Percentiles rank a stretch among this genome's conserved stretches.
These are phyloP conservation scores for Cytospora piceicola DNA, from an alignment of 2,329 filamentous ascomycete genomes.

Conservation along the genomic window DNA sequence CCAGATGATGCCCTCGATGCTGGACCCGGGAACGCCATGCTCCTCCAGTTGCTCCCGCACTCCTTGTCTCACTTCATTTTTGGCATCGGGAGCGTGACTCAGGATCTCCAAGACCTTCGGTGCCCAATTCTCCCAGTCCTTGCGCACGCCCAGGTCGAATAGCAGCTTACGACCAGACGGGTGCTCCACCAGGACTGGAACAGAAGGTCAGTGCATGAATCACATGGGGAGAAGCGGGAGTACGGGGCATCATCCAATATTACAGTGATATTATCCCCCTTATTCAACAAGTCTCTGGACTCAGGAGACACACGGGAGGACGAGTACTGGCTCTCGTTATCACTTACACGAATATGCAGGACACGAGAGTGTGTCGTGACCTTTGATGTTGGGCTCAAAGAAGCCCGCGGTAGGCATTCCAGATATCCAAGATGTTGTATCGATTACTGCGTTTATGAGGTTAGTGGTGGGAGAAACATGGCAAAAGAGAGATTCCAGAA, in stretches of 20 bases:
- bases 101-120: neutral
- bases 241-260: too few relatives aligned
- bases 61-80: constrained; percentile 46
- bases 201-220: too few relatives aligned
- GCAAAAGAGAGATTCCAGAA: neutral
- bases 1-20: constrained; percentile 36
- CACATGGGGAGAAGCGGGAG: too few relatives aligned
- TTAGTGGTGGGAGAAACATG: neutral
- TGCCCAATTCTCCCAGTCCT: constrained; percentile 48
- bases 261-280: too few relatives aligned
- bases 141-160: constrained; percentile 45
- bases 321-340: too few relatives aligned
- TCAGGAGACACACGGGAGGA: too few relatives aligned
- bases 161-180: constrained; percentile 37
- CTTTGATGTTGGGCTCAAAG: constrained; percentile 38
- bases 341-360: constrained; percentile 45
- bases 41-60: constrained; percentile 46
- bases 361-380: constrained; percentile 41
- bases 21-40: constrained; percentile 34
- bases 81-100: constrained; percentile 35
- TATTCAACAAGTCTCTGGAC: too few relatives aligned
- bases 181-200: constrained; percentile 49
- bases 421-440: constrained; percentile 21
- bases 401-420: constrained; percentile 2
- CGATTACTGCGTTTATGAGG: constrained; percentile 15